Conservation (phyloP, 176 grass and related monocot species). For the Thinopyrum elongatum region DNA sequence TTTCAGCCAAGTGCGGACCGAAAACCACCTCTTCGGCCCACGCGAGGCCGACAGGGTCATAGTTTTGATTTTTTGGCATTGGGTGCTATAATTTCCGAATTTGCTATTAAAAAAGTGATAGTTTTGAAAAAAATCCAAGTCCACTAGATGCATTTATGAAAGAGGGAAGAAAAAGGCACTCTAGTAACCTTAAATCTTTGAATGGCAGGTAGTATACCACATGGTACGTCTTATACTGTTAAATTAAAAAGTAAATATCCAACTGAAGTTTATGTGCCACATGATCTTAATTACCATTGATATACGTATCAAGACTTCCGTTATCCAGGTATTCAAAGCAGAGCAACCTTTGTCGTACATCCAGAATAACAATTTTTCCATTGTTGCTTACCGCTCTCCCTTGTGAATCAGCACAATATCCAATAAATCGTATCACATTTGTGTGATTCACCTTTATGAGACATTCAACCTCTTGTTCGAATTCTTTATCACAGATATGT, state of each 20-base stretch:
- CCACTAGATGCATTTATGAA: background rate
- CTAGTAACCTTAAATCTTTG: background rate
- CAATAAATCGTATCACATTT: background rate
- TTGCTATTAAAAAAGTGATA: too few species aligned
- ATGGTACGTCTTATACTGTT: too few species aligned
- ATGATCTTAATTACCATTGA: background rate
- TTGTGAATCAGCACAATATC: background rate
- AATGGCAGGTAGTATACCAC: background rate
- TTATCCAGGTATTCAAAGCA: background rate
- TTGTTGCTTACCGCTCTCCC: background rate
- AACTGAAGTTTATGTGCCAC: background rate
- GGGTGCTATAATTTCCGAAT: too few species aligned
- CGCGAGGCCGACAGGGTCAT: too few species aligned
- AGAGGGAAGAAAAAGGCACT: background rate
- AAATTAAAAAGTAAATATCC: background rate
- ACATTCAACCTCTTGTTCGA: background rate
- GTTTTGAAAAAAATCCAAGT: too few species aligned
- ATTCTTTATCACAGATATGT: background rate
- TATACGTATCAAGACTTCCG: background rate
- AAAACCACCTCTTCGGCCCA: too few species aligned
- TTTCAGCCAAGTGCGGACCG: too few species aligned
- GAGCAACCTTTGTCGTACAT: background rate
- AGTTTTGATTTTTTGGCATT: too few species aligned
- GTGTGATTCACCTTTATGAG: background rate
- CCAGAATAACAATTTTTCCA: background rate